Conservation (phyloP, 164 flowering plant species). For the Chimonanthus praecox region DNA sequence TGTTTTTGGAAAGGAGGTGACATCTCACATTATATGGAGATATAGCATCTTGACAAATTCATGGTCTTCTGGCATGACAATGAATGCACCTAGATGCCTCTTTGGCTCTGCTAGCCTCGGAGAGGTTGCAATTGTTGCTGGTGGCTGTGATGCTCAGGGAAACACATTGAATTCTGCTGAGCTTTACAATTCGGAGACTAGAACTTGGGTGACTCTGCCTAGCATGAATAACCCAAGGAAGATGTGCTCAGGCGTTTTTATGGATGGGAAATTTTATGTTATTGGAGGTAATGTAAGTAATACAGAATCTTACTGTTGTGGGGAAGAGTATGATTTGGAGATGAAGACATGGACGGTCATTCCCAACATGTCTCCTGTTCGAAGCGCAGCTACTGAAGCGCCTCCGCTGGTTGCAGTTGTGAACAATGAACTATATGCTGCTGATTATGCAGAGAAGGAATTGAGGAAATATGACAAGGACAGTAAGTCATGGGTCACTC, state of each 20-base stretch:
- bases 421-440: conserved; percentile 74
- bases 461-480: conserved; percentile 66
- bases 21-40: conserved; percentile 52
- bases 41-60: conserved; percentile 77
- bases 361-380: conserved; percentile 70
- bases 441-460: conserved; percentile 73
- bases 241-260: conserved; percentile 88
- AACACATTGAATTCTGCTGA: conserved; percentile 58
- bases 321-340: conserved; percentile 73
- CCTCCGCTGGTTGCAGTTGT: conserved; percentile 93
- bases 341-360: conserved; percentile 71
- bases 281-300: conserved; percentile 70
- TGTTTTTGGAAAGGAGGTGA: conserved; percentile 75
- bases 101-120: conserved; percentile 92
- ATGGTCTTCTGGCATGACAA: conserved; percentile 69
- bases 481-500: conserved; percentile 42
- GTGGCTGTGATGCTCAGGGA: conserved; percentile 82
- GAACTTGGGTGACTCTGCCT: conserved; percentile 56
- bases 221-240: conserved; percentile 73
- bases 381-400: conserved; percentile 43
- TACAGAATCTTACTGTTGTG: conserved; percentile 53
- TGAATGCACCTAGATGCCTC: conserved; percentile 78
- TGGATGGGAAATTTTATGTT: conserved; percentile 86
- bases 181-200: conserved; percentile 76
- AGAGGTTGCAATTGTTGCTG: conserved; percentile 80